Evolutionary conservation across 169 alveolate genomes (phyloP).

Genomic region (Cryptosporidium sp.): DNA sequence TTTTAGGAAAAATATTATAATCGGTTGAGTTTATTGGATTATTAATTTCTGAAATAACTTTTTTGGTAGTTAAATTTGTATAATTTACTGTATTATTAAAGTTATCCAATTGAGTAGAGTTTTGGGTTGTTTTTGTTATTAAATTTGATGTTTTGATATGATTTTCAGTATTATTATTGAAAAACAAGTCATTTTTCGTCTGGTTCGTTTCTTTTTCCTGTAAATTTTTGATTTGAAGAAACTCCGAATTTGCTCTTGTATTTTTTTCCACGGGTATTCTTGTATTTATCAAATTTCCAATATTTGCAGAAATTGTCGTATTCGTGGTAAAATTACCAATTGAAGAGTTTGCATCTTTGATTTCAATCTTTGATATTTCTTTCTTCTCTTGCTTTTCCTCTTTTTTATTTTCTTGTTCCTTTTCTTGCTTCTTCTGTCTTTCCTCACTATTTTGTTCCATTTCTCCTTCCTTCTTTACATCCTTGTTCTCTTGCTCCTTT

Average conservation of each 20-base stretch:
- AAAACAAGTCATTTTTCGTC: not conserved
- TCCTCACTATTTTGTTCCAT: no score
- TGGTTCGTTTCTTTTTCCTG: not conserved
- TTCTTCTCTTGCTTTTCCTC: not conserved
- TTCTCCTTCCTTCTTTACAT: not conserved
- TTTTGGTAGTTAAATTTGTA: not conserved
- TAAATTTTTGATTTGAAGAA: not conserved
- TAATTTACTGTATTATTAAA: not conserved
- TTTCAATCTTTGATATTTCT: not conserved
- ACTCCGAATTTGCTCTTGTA: not conserved
- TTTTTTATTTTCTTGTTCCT: not conserved
- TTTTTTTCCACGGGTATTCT: not conserved
- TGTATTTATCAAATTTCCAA: not conserved
- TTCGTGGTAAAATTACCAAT: conserved; percentile 1
- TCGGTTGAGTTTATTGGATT: not conserved
- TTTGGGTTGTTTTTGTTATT: not conserved
- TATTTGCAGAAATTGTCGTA: not conserved
- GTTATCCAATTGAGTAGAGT: not conserved
- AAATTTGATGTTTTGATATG: not conserved
- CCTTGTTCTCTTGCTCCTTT: not conserved
- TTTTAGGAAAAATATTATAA: not conserved
- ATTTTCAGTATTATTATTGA: not conserved
- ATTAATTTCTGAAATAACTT: no score
- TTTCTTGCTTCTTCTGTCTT: no score
- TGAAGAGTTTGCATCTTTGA: not conserved